Evolutionary conservation across 352 stramenopile genomes (phyloP).

Genomic region (Lagenidium giganteum): DNA sequence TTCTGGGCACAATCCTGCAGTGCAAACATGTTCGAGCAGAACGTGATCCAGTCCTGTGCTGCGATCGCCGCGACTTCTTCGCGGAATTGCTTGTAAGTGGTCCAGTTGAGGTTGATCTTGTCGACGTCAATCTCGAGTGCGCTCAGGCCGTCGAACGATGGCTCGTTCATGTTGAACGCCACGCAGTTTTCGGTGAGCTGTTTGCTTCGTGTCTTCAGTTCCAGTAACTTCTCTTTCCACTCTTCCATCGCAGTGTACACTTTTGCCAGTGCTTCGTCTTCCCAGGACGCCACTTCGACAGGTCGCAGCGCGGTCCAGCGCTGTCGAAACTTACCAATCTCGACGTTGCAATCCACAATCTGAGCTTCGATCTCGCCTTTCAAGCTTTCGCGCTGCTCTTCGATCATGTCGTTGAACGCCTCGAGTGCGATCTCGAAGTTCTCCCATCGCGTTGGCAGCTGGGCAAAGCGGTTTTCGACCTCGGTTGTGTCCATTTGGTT

Average conservation of each 20-base stretch:
- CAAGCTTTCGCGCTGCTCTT: constrained; percentile 89
- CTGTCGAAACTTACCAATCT: constrained; percentile 89
- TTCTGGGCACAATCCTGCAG: constrained; percentile 89
- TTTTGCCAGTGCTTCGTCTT: constrained; percentile 55
- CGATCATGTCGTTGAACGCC: constrained; percentile 95
- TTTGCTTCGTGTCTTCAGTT: constrained; percentile 47
- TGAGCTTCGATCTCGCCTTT: constrained; percentile 88
- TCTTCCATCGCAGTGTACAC: constrained; percentile 84
- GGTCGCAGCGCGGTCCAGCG: constrained; percentile 87
- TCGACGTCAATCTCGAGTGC: constrained; percentile 73
- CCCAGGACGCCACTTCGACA: constrained; percentile 76
- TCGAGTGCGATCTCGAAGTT: constrained; percentile 93
- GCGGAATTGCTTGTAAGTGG: constrained; percentile 83
- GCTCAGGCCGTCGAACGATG: constrained; percentile 78
- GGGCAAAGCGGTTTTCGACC: constrained; percentile 58
- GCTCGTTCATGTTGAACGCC: constrained; percentile 83
- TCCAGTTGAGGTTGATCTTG: constrained; percentile 74
- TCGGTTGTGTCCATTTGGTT: constrained; percentile 69
- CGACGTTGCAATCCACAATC: constrained; percentile 84
- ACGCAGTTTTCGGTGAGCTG: constrained; percentile 79
- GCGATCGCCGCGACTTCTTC: constrained; percentile 68
- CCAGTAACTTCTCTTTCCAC: constrained; percentile 79
- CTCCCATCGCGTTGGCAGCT: constrained; percentile 87
- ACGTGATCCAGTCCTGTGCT: constrained; percentile 91
- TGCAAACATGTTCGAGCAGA: constrained; percentile 90